These are phyloP conservation scores for Fusarium papillatum DNA, from an alignment of 2,329 filamentous ascomycete species.

Conservation along the genomic window DNA sequence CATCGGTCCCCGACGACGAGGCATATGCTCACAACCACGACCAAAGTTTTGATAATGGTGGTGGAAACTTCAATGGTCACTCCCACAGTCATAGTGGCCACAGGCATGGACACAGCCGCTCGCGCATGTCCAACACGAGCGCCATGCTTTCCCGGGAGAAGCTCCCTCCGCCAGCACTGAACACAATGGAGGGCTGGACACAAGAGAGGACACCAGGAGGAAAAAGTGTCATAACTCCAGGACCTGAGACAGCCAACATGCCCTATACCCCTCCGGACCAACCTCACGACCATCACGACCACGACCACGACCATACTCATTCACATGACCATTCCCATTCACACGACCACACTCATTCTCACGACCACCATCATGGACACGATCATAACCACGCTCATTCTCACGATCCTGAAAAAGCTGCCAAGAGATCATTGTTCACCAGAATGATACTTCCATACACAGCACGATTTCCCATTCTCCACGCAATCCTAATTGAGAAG, in stretches of 20 bases:
- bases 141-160: conserved; percentile 47
- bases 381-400: conserved; percentile 46
- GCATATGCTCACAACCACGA: conserved; percentile 48
- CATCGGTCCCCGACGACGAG: conserved; percentile 48
- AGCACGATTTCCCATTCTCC: conserved; percentile 80
- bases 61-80: conserved; percentile 40
- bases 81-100: conserved; percentile 43
- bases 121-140: conserved; percentile 49
- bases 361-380: conserved; percentile 31
- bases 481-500: conserved; percentile 89
- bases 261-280: conserved; percentile 49
- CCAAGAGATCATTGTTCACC: conserved; percentile 77
- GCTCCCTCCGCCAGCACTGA: conserved; percentile 48
- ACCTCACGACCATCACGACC: conserved; percentile 43
- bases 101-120: conserved; percentile 46
- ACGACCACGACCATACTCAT: conserved; percentile 45
- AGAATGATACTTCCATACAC: conserved; percentile 78
- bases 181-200: conserved; percentile 56
- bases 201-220: conserved; percentile 56
- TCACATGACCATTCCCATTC: conserved; percentile 32
- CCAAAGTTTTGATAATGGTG: conserved; percentile 39
- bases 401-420: conserved; percentile 56
- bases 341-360: conserved; percentile 25
- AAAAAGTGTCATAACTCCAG: conserved; percentile 54
- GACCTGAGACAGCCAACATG: conserved; percentile 43